Base-by-base conservation (phyloP, 2,329 filamentous ascomycete genomes). In the Claviceps sp. region DNA sequence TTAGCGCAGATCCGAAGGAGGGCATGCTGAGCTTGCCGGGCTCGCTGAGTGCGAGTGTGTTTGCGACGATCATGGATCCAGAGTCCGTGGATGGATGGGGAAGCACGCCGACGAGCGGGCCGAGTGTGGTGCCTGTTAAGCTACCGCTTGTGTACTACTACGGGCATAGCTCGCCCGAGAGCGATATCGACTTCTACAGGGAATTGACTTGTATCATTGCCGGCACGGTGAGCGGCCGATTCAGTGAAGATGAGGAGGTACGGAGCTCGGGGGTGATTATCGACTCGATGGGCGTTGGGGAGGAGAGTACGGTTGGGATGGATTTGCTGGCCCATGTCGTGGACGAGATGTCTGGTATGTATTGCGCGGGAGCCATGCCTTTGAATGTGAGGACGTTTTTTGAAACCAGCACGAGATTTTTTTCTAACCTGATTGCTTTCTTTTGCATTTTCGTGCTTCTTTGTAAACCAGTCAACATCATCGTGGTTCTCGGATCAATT, bases 101-200 rank as follows among this genome's bases (percentile, higher is more conserved):
- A 10, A 88, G 80, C 58, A 90, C 88, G 59, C 90, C 91, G 0
- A 95, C 90, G 60, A 94, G 87, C 58, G 93, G 91, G 0, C 90
- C 93, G 0, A 93, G 85, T 59, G 80, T 83, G 0, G 82, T 95
- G 17, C 90, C 91, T 0, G 88, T 95, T 50, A 97, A 96, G 72
- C 75, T 95, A 60, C 93, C 93, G 5, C 71, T 98, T 51, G 89
- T 91, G 30, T 95, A 95, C 64, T 88, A 89, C 67, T 95, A 87
- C 65, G 91, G 93, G 16, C 73, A 85, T 56, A 75, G 80, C 50
- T 81, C 75, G 56, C 79, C 88, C 0, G 84, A 89, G 59, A 85
- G 89, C 48, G 85, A 89, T 55, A 74, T 78, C 0, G 77, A 73
- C 38, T 70, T 91, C 44, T 97, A 86, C 70, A 85, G 81, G 62